These are phyloP conservation scores for Trypanosoma scelopori DNA, from an alignment of 208 protist species.

Conservation along the genomic window DNA sequence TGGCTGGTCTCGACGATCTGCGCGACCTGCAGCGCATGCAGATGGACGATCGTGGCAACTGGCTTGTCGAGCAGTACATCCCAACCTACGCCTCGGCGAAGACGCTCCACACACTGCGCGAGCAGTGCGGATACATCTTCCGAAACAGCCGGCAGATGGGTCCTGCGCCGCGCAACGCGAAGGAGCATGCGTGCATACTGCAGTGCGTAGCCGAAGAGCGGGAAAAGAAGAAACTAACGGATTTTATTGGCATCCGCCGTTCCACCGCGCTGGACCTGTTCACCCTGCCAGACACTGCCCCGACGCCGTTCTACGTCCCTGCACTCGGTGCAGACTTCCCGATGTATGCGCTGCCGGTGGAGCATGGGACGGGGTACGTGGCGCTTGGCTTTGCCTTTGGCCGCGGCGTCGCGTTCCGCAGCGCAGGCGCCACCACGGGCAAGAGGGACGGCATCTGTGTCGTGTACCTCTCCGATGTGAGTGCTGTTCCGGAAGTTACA, in stretches of 20 bases:
- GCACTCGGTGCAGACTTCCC: constrained; percentile 39
- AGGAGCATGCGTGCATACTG: constrained; percentile 24
- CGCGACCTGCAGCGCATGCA: constrained; percentile 85
- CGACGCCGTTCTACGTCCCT: constrained; percentile 50
- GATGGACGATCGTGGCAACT: constrained; percentile 43
- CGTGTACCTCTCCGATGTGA: constrained; percentile 87
- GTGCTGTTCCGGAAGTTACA: constrained; percentile 36
- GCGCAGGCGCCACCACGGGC: constrained; percentile 14
- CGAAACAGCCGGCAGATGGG: constrained; percentile 67
- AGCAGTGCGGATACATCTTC: constrained; percentile 67
- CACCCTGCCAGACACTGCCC: constrained; percentile 42
- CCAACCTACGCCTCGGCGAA: constrained; percentile 60
- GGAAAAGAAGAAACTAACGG: constrained; percentile 24
- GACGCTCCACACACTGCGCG: constrained; percentile 45
- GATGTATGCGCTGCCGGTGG: constrained; percentile 74
- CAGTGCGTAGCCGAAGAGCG: constrained; percentile 11
- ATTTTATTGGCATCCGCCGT: constrained; percentile 79
- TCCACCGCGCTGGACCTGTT: constrained; percentile 80
- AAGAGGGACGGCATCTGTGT: constrained; percentile 45
- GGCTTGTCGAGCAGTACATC: constrained; percentile 68
- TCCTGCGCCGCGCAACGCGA: constrained; percentile 25
- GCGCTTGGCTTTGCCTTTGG: constrained; percentile 87
- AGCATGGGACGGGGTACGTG: constrained; percentile 75
- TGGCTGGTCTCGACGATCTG: constrained; percentile 85
- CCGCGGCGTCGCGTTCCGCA: constrained; percentile 58